Evolutionary conservation across 257 asterid genomes (phyloP), one percentile per base, ranked within the genome.

Genomic region (Prunella vulgaris): DNA sequence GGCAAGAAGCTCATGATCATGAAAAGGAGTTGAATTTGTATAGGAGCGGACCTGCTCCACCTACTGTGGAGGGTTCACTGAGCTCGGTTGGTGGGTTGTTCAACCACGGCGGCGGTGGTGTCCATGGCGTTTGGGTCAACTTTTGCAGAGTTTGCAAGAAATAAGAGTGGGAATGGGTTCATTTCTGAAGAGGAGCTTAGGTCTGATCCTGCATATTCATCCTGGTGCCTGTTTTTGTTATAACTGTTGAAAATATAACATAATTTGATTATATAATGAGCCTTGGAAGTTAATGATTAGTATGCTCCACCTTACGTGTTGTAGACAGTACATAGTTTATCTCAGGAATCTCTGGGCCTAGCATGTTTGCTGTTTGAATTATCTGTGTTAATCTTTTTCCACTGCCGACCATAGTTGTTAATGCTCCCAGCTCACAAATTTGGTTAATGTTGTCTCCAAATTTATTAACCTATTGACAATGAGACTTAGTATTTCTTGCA

Each of bases 41-140:
- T 57, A 85, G 99, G 79, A 94, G 98, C 78, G 99, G 99, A 62
- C 92, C 99, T 12, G 99, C 99, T 62, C 99, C 99, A 21, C 99
- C 99, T 21, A 94, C 98, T 65, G 95, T 94, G 30, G 98, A 94
- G 80, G 98, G 99, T 70, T 94, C 99, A 0, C 63, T 92, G 72
- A 94, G 58, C 77, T 98, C 99, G 14, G 93, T 89, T 64, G 97
- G 97, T 68, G 98, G 99, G 56, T 75, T 94, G 77, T 85, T 87
- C 68, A 85, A 79, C 69, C 85, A 86, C 14, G 81, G 5, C 30
- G 24, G 70, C 1, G 68, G 40, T 0, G 85, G 79, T 10, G 78
- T 40, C 20, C 82, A 64, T 49, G 67, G 28, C 9, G n/a, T 70
- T 27, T 21, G 76, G 75, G 54, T 59, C 88, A 3, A 85, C 80